Evolutionary conservation across 371 early-diverging fungal genomes (phyloP), one percentile per base, ranked within the genome.

Genomic region (Amoeboaphelidium occidentale): DNA sequence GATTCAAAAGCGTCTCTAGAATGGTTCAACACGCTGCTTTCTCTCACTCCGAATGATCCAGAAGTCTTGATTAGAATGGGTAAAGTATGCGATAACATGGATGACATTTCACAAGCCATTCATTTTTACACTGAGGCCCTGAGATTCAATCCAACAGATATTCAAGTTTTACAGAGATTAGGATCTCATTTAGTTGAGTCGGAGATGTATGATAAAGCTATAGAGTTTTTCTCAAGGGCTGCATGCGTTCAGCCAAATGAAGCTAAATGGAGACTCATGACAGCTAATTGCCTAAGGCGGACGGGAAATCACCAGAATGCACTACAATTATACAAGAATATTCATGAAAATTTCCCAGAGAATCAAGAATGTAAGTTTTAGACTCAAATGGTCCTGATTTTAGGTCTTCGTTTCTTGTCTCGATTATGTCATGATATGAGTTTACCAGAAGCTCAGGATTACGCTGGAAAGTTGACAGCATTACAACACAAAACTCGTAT

Each of bases 121-220:
- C 72, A 72, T 42, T 63, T 66, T 52, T 72, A 63, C 46, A 63
- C 68, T 3, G 72, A 72, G 56, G 63, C 60, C 10, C 20, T 17
- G 2, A 53, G 13, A 56, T 22, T 27, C 24, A 63, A 61, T 63
- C 64, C 0, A 64, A 66, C 51, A 61, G 72, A 2, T 72, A 68
- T 58, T 57, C 58, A 59, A 25, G 68, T 68, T 13, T 58, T 69
- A 21, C 48, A 65, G 1, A 69, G 72, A 69, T 61, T 72, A 4
- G 72, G 69, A 1, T 62, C 66, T 3, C 63, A 69, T 56, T 66
- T 68, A 43, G 64, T 69, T 39, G 68, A 69, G 42, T 65, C 64
- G 51, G 67, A 68, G 51, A 61, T 65, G 3, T 72, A 69, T 53
- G 72, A 72, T 45, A 65, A 68, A 49, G 72, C 72, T n/a, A 49